A percentile compares a stretch with the other conserved stretches of the same genome.
Conservation (phyloP, 1,284 basidiomycete species). For the Peniophora sp. region DNA sequence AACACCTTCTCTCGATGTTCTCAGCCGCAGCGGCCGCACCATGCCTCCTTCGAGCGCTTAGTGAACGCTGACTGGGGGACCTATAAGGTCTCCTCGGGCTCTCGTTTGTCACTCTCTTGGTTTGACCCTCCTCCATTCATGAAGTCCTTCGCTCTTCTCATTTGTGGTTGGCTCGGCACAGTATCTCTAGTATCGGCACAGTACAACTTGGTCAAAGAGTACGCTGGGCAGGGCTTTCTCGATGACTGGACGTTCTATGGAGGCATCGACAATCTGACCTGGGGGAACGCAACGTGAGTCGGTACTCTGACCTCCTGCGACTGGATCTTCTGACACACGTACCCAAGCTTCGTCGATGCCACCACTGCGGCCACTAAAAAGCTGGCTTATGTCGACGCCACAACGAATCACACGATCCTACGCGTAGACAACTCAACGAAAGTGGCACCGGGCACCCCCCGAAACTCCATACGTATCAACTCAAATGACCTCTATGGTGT, state of each 20-base stretch:
- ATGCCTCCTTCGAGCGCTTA: too few relatives aligned
- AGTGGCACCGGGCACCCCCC: neutral
- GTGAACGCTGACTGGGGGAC: too few relatives aligned
- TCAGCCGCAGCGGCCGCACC: too few relatives aligned
- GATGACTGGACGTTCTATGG: conserved; percentile 31
- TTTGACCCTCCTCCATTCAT: too few relatives aligned
- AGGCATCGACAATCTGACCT: neutral
- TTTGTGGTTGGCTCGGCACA: too few relatives aligned
- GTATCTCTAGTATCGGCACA: conserved; percentile 8
- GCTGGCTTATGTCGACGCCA: neutral
- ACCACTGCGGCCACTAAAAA: neutral
- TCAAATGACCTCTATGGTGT: neutral
- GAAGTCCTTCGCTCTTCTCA: too few relatives aligned
- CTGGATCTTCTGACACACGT: neutral
- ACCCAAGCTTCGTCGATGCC: neutral
- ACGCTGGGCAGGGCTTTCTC: conserved; percentile 29
- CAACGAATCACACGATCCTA: neutral
- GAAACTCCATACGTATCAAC: neutral
- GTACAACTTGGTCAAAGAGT: conserved; percentile 27
- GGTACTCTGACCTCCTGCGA: neutral
- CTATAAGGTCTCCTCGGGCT: too few relatives aligned
- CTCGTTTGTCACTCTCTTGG: too few relatives aligned
- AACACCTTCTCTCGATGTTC: too few relatives aligned
- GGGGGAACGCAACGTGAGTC: neutral
- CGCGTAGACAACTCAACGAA: neutral